Percentiles rank a stretch among this genome's conserved stretches.
Evolutionary conservation across 306 rosid genomes (phyloP).

Genomic region (Gastrolobium villosum): DNA sequence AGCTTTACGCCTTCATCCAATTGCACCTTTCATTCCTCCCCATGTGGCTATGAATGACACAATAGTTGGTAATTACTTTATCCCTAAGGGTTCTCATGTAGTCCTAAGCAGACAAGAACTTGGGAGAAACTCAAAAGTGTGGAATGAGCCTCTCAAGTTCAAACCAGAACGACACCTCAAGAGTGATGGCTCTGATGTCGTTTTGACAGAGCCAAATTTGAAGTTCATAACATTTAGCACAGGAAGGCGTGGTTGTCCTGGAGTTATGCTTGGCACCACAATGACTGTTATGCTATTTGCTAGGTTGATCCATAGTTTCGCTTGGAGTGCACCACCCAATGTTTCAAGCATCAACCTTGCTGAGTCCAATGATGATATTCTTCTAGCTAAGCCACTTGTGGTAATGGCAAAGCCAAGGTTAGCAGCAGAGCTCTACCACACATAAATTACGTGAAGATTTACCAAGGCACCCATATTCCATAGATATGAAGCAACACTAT

Average conservation of each 20-base stretch:
- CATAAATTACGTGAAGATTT: background rate
- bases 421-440: background rate
- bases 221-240: constrained; percentile 50
- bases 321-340: constrained; percentile 53
- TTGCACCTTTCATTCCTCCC: constrained; percentile 55
- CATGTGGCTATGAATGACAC: constrained; percentile 48
- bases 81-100: constrained; percentile 63
- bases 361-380: background rate
- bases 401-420: constrained; percentile 38
- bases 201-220: constrained; percentile 40
- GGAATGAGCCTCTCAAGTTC: constrained; percentile 52
- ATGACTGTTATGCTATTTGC: constrained; percentile 55
- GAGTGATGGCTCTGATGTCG: background rate
- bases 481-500: background rate
- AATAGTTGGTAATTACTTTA: constrained; percentile 45
- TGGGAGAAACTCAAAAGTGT: constrained; percentile 48
- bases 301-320: constrained; percentile 52
- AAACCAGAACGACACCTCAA: constrained; percentile 52
- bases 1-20: constrained; percentile 60
- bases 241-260: constrained; percentile 60
- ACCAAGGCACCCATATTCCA: background rate
- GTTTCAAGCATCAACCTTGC: constrained; percentile 22
- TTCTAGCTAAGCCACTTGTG: constrained; percentile 36
- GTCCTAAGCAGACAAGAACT: constrained; percentile 50
- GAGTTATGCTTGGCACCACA: constrained; percentile 50